A percentile compares a stretch with the other conserved stretches of the same genome.
Conservation (phyloP, 2,329 filamentous ascomycete species). For the Metarhizium album region DNA sequence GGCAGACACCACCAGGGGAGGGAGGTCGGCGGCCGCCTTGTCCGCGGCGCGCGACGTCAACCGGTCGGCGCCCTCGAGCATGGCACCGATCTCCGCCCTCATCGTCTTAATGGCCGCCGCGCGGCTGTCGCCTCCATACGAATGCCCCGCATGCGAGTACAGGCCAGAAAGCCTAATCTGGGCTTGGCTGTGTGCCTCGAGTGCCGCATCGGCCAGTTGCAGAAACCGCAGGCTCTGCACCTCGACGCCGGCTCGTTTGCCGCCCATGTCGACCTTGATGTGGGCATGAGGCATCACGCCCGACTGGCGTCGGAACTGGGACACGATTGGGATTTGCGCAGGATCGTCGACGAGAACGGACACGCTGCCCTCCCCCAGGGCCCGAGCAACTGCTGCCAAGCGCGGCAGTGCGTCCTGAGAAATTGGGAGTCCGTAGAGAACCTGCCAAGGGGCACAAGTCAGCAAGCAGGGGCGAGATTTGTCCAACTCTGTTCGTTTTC, state of each 20-base stretch:
- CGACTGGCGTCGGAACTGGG: conserved; percentile 30
- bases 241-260: conserved; percentile 56
- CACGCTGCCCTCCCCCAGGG: conserved; percentile 45
- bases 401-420: conserved; percentile 49
- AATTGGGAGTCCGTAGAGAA: conserved; percentile 64
- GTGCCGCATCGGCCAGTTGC: conserved; percentile 28
- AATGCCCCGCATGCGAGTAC: conserved; percentile 65
- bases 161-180: conserved; percentile 45
- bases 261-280: conserved; percentile 67
- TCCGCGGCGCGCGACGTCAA: conserved; percentile 11
- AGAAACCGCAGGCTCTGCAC: conserved; percentile 37
- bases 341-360: conserved; percentile 61
- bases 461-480: neutral
- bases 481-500: too few species aligned
- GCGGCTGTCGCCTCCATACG: conserved; percentile 40
- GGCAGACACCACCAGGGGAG: conserved; percentile 43
- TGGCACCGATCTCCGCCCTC: conserved; percentile 18
- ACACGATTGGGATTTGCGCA: conserved; percentile 40
- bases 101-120: conserved; percentile 21
- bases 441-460: conserved; percentile 21
- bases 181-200: conserved; percentile 18
- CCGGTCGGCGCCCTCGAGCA: conserved; percentile 15
- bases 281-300: conserved; percentile 45
- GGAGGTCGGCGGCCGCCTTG: conserved; percentile 8
- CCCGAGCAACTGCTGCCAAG: conserved; percentile 43